phyloP scores from a whole-genome alignment of 345 rosid species.

The Salix brachista region DNA sequence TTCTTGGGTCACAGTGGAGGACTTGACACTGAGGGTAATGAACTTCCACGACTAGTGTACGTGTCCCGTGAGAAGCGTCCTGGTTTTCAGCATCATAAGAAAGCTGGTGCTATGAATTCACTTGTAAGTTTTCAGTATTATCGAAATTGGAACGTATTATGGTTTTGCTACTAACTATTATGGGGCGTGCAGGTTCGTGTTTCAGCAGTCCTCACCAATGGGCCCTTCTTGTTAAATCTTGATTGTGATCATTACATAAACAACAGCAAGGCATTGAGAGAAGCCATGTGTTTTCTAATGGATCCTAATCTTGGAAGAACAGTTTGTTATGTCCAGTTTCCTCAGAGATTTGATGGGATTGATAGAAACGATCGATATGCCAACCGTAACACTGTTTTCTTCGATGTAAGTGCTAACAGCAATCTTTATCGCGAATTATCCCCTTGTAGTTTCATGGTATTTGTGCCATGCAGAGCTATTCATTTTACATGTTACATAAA shows the following conservation, averaged over 20 bases:
- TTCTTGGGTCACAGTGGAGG: conserved; percentile 36
- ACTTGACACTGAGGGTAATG: conserved; percentile 33
- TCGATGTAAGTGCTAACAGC: conserved; percentile 19
- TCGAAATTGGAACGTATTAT: not conserved
- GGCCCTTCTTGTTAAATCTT: conserved; percentile 33
- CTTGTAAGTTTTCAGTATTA: conserved; percentile 25
- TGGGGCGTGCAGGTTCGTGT: conserved; percentile 25
- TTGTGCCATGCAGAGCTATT: not conserved
- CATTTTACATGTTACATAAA: not conserved
- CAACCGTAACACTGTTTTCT: conserved; percentile 33
- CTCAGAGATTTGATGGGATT: conserved; percentile 32
- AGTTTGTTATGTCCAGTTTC: conserved; percentile 34
- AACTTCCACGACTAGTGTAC: conserved; percentile 33
- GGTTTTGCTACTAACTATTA: not conserved
- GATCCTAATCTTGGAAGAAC: conserved; percentile 33
- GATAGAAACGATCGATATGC: conserved; percentile 35
- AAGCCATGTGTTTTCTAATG: conserved; percentile 37
- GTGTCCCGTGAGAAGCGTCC: conserved; percentile 36
- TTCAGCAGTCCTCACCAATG: conserved; percentile 35
- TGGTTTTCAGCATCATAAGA: conserved; percentile 37
- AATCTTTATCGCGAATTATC: not conserved
- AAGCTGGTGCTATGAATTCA: conserved; percentile 38
- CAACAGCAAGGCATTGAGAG: conserved; percentile 33
- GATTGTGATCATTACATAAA: conserved; percentile 39
- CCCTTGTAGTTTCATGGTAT: not conserved